These are phyloP conservation scores for Aphanomyces astaci DNA, from an alignment of 352 stramenopile species.

Conservation along the genomic window DNA sequence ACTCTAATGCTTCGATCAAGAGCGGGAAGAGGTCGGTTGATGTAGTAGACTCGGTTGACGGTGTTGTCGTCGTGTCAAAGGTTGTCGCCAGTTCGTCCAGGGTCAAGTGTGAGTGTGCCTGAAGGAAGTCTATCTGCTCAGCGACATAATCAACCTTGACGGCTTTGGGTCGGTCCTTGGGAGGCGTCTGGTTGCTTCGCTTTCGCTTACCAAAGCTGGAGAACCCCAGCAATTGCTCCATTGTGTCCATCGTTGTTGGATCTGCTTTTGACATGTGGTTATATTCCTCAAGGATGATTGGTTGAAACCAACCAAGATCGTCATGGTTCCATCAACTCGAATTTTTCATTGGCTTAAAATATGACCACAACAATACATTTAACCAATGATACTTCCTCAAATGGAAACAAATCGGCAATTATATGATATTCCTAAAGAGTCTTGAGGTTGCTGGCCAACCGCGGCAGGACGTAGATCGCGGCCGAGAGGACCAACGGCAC, in stretches of 20 bases:
- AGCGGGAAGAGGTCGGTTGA: not conserved
- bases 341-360: not conserved
- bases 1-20: not conserved
- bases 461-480: not conserved
- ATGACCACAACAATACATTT: too few relatives aligned
- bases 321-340: too few relatives aligned
- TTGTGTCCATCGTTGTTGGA: constrained; percentile 26
- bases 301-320: too few relatives aligned
- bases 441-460: not conserved
- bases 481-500: constrained; percentile 1
- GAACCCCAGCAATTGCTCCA: constrained; percentile 52
- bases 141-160: constrained; percentile 31
- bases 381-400: too few relatives aligned
- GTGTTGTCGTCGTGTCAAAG: not conserved
- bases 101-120: not conserved
- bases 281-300: too few relatives aligned
- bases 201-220: constrained; percentile 44
- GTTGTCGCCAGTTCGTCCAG: not conserved
- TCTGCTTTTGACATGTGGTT: too few relatives aligned
- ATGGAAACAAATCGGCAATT: too few relatives aligned
- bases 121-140: constrained; percentile 32
- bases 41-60: too few relatives aligned
- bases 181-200: not conserved
- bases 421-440: not conserved
- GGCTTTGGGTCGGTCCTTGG: constrained; percentile 1